Percentiles rank a stretch among this genome's conserved stretches.
Evolutionary conservation across 495 filamentous ascomycete species (phyloP).

Genomic region (Hapsidospora chrysogenum): DNA sequence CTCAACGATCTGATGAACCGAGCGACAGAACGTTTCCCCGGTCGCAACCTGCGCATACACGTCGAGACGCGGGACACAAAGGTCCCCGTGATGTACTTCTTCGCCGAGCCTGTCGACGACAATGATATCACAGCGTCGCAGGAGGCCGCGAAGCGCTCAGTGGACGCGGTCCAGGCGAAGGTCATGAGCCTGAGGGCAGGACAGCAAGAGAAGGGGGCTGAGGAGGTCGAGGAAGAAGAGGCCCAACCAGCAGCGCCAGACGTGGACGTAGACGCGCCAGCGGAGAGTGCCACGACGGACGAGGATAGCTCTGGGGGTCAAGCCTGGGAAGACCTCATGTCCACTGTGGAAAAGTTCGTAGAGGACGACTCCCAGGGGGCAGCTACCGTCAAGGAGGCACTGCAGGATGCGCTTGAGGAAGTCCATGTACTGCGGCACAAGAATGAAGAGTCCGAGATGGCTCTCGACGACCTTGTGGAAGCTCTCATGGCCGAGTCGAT

Average conservation of each 20-base stretch:
- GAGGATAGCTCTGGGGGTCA: background rate
- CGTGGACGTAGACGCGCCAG: conserved; percentile 3
- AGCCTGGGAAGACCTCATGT: conserved; percentile 35
- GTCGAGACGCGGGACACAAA: conserved; percentile 58
- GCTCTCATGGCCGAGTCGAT: conserved; percentile 13
- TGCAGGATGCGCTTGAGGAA: conserved; percentile 24
- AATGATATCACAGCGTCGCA: conserved; percentile 62
- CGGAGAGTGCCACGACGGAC: background rate
- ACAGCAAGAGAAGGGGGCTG: conserved; percentile 10
- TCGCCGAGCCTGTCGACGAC: conserved; percentile 67
- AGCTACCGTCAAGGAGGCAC: conserved; percentile 21
- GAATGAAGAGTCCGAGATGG: conserved; percentile 16
- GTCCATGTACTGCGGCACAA: conserved; percentile 22
- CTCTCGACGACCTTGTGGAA: conserved; percentile 21
- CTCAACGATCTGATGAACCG: conserved; percentile 63
- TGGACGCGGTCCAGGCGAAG: conserved; percentile 50
- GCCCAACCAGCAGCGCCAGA: conserved; percentile 1
- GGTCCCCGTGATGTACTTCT: conserved; percentile 66
- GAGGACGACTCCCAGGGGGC: conserved; percentile 34
- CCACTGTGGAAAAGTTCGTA: conserved; percentile 35
- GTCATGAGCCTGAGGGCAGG: conserved; percentile 32
- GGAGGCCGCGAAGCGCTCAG: conserved; percentile 35
- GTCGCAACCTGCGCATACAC: conserved; percentile 62
- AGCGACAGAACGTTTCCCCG: conserved; percentile 54
- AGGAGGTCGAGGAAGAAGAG: conserved; percentile 3